These are phyloP conservation scores for Mallotus japonicus DNA, from an alignment of 441 rosid species.

Conservation along the genomic window DNA sequence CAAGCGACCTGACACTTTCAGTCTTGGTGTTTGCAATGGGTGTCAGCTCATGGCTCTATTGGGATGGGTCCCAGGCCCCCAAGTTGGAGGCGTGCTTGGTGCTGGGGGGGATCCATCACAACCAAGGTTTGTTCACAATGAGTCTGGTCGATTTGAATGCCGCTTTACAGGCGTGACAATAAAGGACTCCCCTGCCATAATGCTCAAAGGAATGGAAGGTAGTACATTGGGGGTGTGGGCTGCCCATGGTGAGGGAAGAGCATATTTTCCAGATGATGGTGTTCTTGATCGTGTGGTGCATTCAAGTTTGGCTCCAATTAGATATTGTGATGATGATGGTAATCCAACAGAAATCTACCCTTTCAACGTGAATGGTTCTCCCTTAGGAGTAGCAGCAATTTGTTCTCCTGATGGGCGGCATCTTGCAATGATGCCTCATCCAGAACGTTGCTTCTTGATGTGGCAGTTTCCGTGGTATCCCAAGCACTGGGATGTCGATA, in stretches of 20 bases:
- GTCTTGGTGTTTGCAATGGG: constrained; percentile 95
- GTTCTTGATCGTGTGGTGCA: constrained; percentile 72
- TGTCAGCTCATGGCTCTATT: constrained; percentile 94
- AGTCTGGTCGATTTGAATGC: constrained; percentile 93
- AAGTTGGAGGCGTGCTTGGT: constrained; percentile 80
- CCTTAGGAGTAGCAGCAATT: constrained; percentile 85
- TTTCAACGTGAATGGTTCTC: constrained; percentile 90
- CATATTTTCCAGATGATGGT: constrained; percentile 91
- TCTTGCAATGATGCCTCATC: constrained; percentile 99
- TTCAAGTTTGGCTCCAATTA: constrained; percentile 73
- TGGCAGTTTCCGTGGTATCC: constrained; percentile 99
- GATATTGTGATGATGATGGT: constrained; percentile 91
- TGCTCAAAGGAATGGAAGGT: constrained; percentile 96
- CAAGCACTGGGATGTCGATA: constrained; percentile 63
- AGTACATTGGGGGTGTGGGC: constrained; percentile 97
- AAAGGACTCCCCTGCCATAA: constrained; percentile 78
- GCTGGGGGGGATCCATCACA: constrained; percentile 79
- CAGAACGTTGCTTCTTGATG: constrained; percentile 97
- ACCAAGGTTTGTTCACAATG: constrained; percentile 90
- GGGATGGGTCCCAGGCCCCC: constrained; percentile 99
- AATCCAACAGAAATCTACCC: constrained; percentile 80
- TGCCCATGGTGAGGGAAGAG: constrained; percentile 96
- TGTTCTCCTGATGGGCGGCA: constrained; percentile 98
- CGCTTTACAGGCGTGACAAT: constrained; percentile 83
- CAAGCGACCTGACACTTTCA: constrained; percentile 82